Evolutionary conservation across 2,329 filamentous ascomycete species (phyloP), one percentile per base, ranked within the genome.

Genomic region (Stachybotrys elegans): DNA sequence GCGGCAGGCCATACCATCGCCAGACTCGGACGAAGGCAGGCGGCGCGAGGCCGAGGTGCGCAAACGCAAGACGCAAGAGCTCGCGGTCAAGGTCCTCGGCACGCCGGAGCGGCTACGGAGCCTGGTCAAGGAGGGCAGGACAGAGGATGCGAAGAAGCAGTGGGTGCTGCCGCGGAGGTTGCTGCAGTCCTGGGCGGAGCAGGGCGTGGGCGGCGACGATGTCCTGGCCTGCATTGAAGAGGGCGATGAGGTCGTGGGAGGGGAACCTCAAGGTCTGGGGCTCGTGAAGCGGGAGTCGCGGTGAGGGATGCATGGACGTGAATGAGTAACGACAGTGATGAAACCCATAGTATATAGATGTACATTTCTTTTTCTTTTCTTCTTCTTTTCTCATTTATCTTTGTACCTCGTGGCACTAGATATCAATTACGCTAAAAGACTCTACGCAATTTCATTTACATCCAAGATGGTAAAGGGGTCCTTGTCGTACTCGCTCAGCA

Each of bases 401-500:
- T n/a, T n/a, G n/a, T n/a, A n/a, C n/a, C n/a, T n/a, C n/a, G n/a
- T 29, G 22, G 13, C 17, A n/a, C 38, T 6, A 20, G 23, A n/a
- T n/a, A n/a, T n/a, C n/a, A n/a, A n/a, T n/a, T n/a, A n/a, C n/a
- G n/a, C n/a, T n/a, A n/a, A n/a, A n/a, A n/a, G n/a, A n/a, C n/a
- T n/a, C n/a, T n/a, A n/a, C n/a, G n/a, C n/a, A n/a, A n/a, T n/a
- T n/a, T 65, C 57, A 14, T 58, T 56, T 27, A 79, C 65, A 48
- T 76, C 72, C 51, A 88, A 75, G 47, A 96, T 86, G 42, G 84
- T 84, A 67, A 90, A 98, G 0, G 93, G 93, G 73, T 98, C 93
- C 47, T 81, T 75, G 66, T 98, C 93, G 35, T 74, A 74, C 61
- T 86, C 75, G 64, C 91, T 96, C 40, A 94, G 79, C 45, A 84